phyloP scores from a whole-genome alignment of 176 grass and related monocot genomes.

The Neostapfia colusana region DNA sequence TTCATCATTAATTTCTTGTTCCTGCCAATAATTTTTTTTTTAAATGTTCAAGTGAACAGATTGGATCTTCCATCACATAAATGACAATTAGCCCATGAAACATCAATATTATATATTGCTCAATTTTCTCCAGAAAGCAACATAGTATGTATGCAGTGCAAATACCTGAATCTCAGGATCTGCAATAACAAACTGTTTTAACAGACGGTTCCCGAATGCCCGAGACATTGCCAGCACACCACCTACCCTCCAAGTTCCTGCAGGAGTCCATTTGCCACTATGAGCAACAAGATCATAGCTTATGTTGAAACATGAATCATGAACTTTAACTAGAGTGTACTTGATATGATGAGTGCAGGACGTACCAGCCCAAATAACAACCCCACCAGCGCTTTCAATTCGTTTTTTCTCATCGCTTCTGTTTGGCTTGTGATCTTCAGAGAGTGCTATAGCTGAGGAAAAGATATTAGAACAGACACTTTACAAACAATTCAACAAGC shows the following conservation, averaged over 20 bases:
- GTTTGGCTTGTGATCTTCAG: conserved; percentile 96
- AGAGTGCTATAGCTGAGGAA: conserved; percentile 75
- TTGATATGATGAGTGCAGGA: not conserved
- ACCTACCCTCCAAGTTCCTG: conserved; percentile 97
- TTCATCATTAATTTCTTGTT: conserved; percentile 73
- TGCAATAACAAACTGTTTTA: conserved; percentile 94
- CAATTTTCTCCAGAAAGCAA: not conserved
- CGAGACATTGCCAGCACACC: conserved; percentile 97
- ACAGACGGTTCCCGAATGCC: conserved; percentile 92
- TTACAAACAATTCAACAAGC: conserved; percentile 34
- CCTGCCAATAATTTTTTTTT: too few relatives aligned
- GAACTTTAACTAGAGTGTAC: not conserved
- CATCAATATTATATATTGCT: not conserved
- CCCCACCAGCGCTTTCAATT: conserved; percentile 88
- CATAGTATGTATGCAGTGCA: not conserved
- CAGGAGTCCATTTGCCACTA: conserved; percentile 21
- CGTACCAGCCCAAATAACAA: conserved; percentile 96
- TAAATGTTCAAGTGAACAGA: not conserved
- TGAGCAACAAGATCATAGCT: conserved; percentile 28
- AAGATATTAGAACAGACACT: conserved; percentile 24
- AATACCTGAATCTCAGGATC: conserved; percentile 93
- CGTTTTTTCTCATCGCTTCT: conserved; percentile 92
- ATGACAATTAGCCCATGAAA: conserved; percentile 4
- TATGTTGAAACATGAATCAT: not conserved
- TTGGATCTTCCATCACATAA: not conserved